Percentiles rank a stretch among this genome's conserved stretches.
These are phyloP conservation scores for Botrytis byssoidea DNA, from an alignment of 2,329 filamentous ascomycete genomes.

Conservation along the genomic window DNA sequence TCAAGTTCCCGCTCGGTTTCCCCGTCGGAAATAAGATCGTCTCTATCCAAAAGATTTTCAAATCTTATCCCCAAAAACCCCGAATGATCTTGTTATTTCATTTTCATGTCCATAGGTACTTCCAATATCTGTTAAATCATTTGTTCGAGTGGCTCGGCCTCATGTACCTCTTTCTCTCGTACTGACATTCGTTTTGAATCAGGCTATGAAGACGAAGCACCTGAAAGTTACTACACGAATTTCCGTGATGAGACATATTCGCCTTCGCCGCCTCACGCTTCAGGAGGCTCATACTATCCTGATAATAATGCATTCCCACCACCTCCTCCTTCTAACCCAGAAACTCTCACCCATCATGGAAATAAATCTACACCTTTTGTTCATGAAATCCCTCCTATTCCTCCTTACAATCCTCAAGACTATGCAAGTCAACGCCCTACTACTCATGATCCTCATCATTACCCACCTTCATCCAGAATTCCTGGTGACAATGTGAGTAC, in stretches of 20 bases:
- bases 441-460: constrained; percentile 30
- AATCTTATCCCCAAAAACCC: constrained; percentile 35
- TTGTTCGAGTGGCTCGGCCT: constrained; percentile 23
- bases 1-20: constrained; percentile 37
- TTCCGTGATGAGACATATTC: constrained; percentile 36
- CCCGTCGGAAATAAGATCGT: constrained; percentile 36
- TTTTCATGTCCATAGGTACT: constrained; percentile 13
- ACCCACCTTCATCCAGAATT: constrained; percentile 29
- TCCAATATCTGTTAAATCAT: constrained; percentile 20
- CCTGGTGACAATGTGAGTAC: constrained; percentile 40
- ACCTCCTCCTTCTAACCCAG: constrained; percentile 24
- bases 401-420: constrained; percentile 38
- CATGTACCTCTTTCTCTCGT: constrained; percentile 29
- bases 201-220: constrained; percentile 39
- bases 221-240: constrained; percentile 37
- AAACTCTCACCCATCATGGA: constrained; percentile 28
- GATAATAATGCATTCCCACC: constrained; percentile 32
- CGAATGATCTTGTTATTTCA: constrained; percentile 7
- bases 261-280: constrained; percentile 39
- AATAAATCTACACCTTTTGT: constrained; percentile 32
- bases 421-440: constrained; percentile 31
- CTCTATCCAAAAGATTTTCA: constrained; percentile 35
- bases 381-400: constrained; percentile 30
- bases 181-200: constrained; percentile 24
- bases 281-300: constrained; percentile 38